Evolutionary conservation across 495 filamentous ascomycete species (phyloP).

Genomic region (Aspergillus baeticus): DNA sequence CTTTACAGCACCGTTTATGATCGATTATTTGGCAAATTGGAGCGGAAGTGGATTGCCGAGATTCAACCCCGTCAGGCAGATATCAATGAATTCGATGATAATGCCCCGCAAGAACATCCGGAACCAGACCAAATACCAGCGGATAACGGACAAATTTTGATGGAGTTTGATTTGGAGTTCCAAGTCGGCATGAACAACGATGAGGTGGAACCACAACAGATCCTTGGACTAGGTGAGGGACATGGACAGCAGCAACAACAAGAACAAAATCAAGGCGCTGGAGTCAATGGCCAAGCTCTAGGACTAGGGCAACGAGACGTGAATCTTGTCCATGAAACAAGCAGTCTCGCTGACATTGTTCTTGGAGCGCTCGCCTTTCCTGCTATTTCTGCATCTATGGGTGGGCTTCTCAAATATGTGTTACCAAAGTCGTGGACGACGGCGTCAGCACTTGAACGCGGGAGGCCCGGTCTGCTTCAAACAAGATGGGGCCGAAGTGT

Average conservation of each 20-base stretch:
- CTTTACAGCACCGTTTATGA: constrained; percentile 67
- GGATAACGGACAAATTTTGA: constrained; percentile 41
- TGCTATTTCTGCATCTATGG: constrained; percentile 61
- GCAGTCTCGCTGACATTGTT: constrained; percentile 52
- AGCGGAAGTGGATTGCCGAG: constrained; percentile 64
- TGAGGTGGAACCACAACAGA: constrained; percentile 8
- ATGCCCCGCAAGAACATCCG: constrained; percentile 46
- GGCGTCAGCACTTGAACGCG: constrained; percentile 35
- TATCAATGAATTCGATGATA: constrained; percentile 39
- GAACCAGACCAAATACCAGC: constrained; percentile 37
- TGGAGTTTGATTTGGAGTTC: constrained; percentile 46
- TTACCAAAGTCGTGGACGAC: constrained; percentile 65
- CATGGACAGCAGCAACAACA: constrained; percentile 26
- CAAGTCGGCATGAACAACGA: constrained; percentile 37
- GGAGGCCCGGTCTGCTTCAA: constrained; percentile 63
- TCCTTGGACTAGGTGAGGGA: constrained; percentile 20
- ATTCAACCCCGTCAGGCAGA: constrained; percentile 61
- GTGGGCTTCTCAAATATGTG: constrained; percentile 60
- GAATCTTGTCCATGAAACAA: constrained; percentile 50
- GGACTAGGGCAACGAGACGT: constrained; percentile 38
- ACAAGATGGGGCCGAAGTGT: constrained; percentile 76
- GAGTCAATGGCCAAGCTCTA: constrained; percentile 26
- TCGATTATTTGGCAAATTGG: constrained; percentile 58
- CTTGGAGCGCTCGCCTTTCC: constrained; percentile 66
- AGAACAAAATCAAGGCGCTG: constrained; percentile 27